A percentile compares a stretch with the other conserved stretches of the same genome.
phyloP scores from a whole-genome alignment of 2,329 filamentous ascomycete genomes.

The Ceratocystis huliohia region DNA sequence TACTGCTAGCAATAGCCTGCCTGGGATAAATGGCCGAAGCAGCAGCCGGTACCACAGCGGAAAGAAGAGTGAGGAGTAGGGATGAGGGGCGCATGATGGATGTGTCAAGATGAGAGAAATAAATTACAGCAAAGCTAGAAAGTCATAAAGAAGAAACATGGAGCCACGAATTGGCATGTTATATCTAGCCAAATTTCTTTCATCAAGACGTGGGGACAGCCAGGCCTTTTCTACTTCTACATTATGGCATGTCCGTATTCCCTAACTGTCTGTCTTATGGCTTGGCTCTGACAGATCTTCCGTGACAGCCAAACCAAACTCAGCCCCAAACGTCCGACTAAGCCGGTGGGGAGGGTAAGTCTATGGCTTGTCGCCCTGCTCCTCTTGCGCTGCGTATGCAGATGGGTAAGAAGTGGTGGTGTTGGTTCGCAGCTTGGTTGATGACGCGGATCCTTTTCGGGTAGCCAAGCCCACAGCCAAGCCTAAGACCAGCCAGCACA shows the following conservation, averaged over 20 bases:
- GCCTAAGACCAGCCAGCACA: background rate
- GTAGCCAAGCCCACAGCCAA: constrained; percentile 1
- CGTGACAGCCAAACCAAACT: background rate
- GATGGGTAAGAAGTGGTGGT: background rate
- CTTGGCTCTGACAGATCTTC: background rate
- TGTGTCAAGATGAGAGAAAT: background rate
- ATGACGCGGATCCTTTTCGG: background rate
- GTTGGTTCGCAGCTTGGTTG: background rate
- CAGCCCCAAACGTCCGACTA: constrained; percentile 4
- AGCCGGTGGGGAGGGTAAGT: background rate
- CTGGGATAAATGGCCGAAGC: constrained; percentile 1
- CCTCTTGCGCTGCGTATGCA: background rate
- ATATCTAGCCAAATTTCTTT: background rate
- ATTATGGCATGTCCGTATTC: background rate
- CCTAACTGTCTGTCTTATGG: background rate
- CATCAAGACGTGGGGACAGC: background rate
- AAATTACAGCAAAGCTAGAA: background rate
- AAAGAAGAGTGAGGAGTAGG: background rate
- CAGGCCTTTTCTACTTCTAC: background rate
- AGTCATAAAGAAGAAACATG: background rate
- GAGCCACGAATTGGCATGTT: background rate
- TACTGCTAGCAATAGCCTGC: background rate
- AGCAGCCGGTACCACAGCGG: constrained; percentile 2
- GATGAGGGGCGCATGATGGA: constrained; percentile 12
- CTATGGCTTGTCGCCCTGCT: background rate